Conservation (phyloP, 192 early-diverging fungal species). For the Coemansia sp. region DNA sequence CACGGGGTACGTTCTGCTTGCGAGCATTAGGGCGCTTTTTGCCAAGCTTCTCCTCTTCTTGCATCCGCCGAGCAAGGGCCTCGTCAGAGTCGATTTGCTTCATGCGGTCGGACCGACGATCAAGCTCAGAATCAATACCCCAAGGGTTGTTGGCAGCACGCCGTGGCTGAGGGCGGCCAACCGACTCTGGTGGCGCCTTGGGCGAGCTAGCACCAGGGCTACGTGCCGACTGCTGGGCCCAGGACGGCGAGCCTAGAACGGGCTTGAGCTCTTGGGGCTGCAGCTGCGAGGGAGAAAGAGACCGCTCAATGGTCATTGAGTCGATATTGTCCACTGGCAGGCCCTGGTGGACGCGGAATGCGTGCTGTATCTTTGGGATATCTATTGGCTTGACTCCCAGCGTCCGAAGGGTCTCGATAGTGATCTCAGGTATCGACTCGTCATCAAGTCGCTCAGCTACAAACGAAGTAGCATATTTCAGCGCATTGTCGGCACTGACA, state of each 20-base stretch:
- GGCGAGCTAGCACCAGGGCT: constrained; percentile 23
- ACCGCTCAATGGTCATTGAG: neutral
- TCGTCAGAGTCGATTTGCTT: constrained; percentile 78
- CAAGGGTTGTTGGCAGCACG: constrained; percentile 42
- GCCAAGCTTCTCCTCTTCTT: constrained; percentile 58
- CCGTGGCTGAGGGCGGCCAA: constrained; percentile 9
- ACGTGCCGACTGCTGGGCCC: constrained; percentile 13
- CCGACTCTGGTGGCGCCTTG: constrained; percentile 37
- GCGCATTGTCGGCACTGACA: constrained; percentile 70
- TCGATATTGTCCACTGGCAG: constrained; percentile 34
- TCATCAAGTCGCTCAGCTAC: constrained; percentile 85
- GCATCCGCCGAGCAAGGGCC: constrained; percentile 75
- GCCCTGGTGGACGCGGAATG: constrained; percentile 47
- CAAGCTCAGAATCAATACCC: constrained; percentile 50
- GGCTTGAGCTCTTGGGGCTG: neutral
- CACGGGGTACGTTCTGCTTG: neutral
- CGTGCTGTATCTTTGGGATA: constrained; percentile 72
- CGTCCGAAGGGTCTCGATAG: constrained; percentile 66
- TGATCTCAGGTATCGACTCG: constrained; percentile 71
- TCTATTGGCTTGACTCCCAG: constrained; percentile 85
- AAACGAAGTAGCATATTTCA: constrained; percentile 81
- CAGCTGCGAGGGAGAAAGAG: neutral
- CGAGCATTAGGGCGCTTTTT: neutral
- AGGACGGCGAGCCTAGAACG: constrained; percentile 2
- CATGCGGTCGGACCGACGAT: constrained; percentile 40